Conservation (phyloP, 805 yeast genomes). For the Sugiyamaella lignohabitans region DNA sequence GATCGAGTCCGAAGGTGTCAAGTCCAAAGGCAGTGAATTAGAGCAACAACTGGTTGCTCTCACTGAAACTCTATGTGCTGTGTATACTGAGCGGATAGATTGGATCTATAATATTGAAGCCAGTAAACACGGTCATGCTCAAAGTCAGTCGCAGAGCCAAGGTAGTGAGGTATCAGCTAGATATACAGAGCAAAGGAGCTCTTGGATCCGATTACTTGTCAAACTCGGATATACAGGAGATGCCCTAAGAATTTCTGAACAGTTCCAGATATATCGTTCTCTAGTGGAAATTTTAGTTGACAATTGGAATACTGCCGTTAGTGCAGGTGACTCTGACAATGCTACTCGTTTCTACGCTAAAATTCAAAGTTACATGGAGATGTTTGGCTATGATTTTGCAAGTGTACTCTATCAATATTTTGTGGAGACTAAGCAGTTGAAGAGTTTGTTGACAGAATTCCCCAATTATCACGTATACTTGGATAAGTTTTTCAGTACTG, state of each 20-base stretch:
- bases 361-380: constrained; percentile 16
- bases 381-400: constrained; percentile 67
- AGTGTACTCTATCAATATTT: constrained; percentile 53
- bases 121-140: constrained; percentile 6
- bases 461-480: constrained; percentile 46
- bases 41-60: constrained; percentile 30
- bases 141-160: constrained; percentile 1
- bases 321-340: not conserved
- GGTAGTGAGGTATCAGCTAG: constrained; percentile 11
- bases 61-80: constrained; percentile 39
- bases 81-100: constrained; percentile 19
- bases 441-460: constrained; percentile 50
- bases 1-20: no score
- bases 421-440: constrained; percentile 45
- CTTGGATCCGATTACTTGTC: constrained; percentile 58
- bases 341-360: constrained; percentile 3
- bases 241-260: constrained; percentile 58
- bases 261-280: constrained; percentile 58
- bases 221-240: constrained; percentile 44
- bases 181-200: constrained; percentile 30
- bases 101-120: constrained; percentile 9
- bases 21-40: not conserved
- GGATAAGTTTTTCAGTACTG: constrained; percentile 42
- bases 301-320: constrained; percentile 28
- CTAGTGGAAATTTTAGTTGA: constrained; percentile 50